Conservation (phyloP, 805 yeast species). For the Saccharomycopsis amapae region DNA sequence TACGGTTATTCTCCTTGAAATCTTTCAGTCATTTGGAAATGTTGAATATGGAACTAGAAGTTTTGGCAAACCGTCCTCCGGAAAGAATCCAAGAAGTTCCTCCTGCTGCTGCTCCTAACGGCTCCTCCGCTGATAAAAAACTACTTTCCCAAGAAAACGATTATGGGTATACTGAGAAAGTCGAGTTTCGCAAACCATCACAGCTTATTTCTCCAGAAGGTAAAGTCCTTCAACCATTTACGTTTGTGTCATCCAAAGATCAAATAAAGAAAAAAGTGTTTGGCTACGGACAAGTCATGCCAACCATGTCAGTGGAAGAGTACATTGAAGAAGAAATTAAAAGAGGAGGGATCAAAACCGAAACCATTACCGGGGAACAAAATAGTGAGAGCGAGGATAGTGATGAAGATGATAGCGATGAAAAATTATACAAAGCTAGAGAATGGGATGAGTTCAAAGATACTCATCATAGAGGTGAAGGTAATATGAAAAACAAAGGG, state of each 20-base stretch:
- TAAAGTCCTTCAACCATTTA: slow-evolving; percentile 77
- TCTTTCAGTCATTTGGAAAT: slow-evolving; percentile 53
- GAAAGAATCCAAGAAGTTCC: slow-evolving; percentile 20
- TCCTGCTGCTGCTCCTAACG: slow-evolving; percentile 20
- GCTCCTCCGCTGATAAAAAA: slow-evolving; percentile 17
- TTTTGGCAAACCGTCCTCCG: slow-evolving; percentile 43
- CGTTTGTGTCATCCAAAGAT: slow-evolving; percentile 53
- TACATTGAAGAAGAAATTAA: slow-evolving; percentile 77
- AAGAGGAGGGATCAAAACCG: slow-evolving; percentile 67
- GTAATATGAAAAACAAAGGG: slow-evolving; percentile 74
- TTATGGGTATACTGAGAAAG: slow-evolving; percentile 53
- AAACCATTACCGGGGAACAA: slow-evolving; percentile 31
- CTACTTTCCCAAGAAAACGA: slow-evolving; percentile 26
- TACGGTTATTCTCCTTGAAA: slow-evolving; percentile 44
- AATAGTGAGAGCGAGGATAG: slow-evolving; percentile 32
- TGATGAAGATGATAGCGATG: slow-evolving; percentile 56
- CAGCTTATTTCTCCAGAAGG: slow-evolving; percentile 66
- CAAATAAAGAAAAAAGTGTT: slow-evolving; percentile 58
- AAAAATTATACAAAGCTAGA: slow-evolving; percentile 63
- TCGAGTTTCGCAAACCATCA: slow-evolving; percentile 39
- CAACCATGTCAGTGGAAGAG: slow-evolving; percentile 93
- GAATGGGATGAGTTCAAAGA: slow-evolving; percentile 94
- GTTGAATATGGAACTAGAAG: slow-evolving; percentile 56
- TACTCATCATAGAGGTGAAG: slow-evolving; percentile 78
- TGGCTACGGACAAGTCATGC: slow-evolving; percentile 89